Evolutionary conservation across 352 stramenopile species (phyloP).

Genomic region (Detonula confervacea): DNA sequence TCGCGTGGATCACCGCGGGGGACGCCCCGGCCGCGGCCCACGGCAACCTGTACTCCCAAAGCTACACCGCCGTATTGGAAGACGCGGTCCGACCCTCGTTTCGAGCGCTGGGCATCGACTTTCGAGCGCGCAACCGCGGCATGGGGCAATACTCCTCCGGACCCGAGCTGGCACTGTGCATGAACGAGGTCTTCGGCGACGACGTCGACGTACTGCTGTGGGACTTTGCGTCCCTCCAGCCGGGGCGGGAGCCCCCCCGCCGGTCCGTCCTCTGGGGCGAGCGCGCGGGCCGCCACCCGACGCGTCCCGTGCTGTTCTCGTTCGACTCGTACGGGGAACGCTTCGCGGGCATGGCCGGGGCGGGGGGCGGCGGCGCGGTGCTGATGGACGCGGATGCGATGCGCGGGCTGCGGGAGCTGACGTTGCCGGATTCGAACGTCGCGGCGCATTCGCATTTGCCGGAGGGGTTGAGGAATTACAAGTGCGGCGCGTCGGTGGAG

Average conservation of each 20-base stretch:
- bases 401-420: background rate
- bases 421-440: constrained; percentile 23
- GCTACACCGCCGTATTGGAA: constrained; percentile 34
- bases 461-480: constrained; percentile 27
- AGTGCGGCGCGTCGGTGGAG: constrained; percentile 19
- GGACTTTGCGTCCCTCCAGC: constrained; percentile 31
- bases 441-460: background rate
- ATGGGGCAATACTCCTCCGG: constrained; percentile 35
- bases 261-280: constrained; percentile 16
- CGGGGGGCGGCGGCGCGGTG: constrained; percentile 1
- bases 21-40: constrained; percentile 28
- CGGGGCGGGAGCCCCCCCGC: constrained; percentile 6
- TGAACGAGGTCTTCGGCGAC: constrained; percentile 35
- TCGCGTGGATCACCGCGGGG: constrained; percentile 37
- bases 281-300: constrained; percentile 22
- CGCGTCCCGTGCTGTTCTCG: constrained; percentile 18
- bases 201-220: constrained; percentile 40
- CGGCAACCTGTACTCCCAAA: constrained; percentile 36
- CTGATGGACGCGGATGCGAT: constrained; percentile 23
- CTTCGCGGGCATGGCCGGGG: background rate
- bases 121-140: constrained; percentile 34
- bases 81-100: constrained; percentile 18
- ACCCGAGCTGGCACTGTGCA: constrained; percentile 40
- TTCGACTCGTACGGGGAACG: constrained; percentile 14
- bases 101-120: constrained; percentile 23